Conservation (phyloP, 176 grass and related monocot species). For the Elymus sibiricus region DNA sequence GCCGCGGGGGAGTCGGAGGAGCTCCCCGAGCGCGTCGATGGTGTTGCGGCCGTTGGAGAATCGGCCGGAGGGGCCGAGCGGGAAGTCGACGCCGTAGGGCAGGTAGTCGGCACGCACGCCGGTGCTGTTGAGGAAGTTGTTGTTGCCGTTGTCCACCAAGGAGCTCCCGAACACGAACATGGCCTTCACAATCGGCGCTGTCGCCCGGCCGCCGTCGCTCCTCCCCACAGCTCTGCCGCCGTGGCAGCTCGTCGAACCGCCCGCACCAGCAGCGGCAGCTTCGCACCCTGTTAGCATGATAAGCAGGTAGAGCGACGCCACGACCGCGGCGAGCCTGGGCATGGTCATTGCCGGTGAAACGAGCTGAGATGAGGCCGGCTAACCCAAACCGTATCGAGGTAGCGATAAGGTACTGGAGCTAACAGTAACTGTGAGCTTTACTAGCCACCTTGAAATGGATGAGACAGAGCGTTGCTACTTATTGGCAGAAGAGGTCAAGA, state of each 20-base stretch:
- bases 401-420: neutral
- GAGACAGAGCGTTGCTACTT: neutral
- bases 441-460: neutral
- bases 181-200: neutral
- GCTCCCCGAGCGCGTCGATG: constrained; percentile 63
- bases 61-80: constrained; percentile 52
- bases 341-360: constrained; percentile 9
- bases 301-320: neutral
- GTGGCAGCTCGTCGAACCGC: neutral
- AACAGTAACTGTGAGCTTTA: neutral
- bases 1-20: constrained; percentile 35
- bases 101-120: constrained; percentile 61
- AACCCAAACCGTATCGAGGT: too few species aligned
- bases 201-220: too few species aligned
- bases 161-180: constrained; percentile 86
- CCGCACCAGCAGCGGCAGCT: neutral
- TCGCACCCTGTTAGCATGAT: constrained; percentile 6
- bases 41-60: constrained; percentile 75
- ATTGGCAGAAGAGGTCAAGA: neutral
- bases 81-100: constrained; percentile 78
- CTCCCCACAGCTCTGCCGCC: neutral
- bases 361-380: neutral
- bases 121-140: constrained; percentile 56
- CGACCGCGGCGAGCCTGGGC: constrained; percentile 16
- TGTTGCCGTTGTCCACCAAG: constrained; percentile 76